A percentile compares a stretch with the other conserved stretches of the same genome.
phyloP scores from a whole-genome alignment of 2,329 filamentous ascomycete species.

The Macrophomina phaseolina region DNA sequence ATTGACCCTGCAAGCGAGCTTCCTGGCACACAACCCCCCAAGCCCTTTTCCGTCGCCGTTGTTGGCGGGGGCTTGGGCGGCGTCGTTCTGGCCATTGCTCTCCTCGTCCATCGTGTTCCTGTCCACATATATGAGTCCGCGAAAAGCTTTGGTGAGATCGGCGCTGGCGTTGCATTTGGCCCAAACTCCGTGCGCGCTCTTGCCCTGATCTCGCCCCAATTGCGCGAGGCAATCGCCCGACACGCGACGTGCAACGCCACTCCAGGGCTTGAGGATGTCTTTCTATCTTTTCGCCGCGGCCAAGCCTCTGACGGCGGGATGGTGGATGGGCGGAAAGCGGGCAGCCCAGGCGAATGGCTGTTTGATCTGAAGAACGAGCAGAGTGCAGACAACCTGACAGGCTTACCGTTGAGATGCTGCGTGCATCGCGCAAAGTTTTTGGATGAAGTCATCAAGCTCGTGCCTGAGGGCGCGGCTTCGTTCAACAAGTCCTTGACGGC shows the following conservation, averaged over 20 bases:
- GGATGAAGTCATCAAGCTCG: constrained; percentile 33
- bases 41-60: constrained; percentile 36
- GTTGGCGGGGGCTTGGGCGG: constrained; percentile 40
- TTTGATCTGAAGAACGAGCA: constrained; percentile 30
- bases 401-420: constrained; percentile 31
- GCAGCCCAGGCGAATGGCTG: constrained; percentile 33
- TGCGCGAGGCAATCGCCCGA: constrained; percentile 35
- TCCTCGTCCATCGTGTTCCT: constrained; percentile 35
- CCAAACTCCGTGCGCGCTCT: constrained; percentile 36
- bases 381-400: constrained; percentile 27
- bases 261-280: constrained; percentile 30
- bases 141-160: constrained; percentile 35
- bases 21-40: background rate
- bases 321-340: background rate
- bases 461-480: constrained; percentile 32
- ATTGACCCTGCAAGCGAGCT: background rate
- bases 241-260: constrained; percentile 35
- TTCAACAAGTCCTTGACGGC: constrained; percentile 34
- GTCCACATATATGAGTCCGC: constrained; percentile 39
- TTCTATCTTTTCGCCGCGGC: constrained; percentile 28
- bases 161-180: constrained; percentile 39
- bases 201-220: constrained; percentile 35
- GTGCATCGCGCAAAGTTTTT: constrained; percentile 37
- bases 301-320: background rate
- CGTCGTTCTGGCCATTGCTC: constrained; percentile 37